These are phyloP conservation scores for Teratosphaeria pseudoeucalypti DNA, from an alignment of 2,329 filamentous ascomycete species.

Conservation along the genomic window DNA sequence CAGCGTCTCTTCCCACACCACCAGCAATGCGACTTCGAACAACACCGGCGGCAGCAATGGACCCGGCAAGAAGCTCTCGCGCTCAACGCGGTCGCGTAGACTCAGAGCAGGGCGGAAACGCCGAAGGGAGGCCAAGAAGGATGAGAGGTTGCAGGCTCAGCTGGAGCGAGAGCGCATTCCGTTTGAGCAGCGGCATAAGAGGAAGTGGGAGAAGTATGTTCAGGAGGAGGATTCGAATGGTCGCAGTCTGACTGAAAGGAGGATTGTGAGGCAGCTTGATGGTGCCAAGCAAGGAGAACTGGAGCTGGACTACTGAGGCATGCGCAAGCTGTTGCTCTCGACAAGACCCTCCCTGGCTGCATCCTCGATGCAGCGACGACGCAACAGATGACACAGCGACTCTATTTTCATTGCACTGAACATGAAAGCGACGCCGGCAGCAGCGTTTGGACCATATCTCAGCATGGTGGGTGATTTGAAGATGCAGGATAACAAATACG, in stretches of 20 bases:
- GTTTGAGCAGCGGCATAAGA: slow-evolving; percentile 23
- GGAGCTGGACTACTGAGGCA: slow-evolving; percentile 40
- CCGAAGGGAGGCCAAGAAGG: background rate
- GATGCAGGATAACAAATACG: background rate
- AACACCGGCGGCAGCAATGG: background rate
- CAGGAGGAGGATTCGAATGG: slow-evolving; percentile 27
- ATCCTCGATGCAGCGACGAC: too few relatives aligned
- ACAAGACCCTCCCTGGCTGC: too few relatives aligned
- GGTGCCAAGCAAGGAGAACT: slow-evolving; percentile 28
- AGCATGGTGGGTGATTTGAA: too few relatives aligned
- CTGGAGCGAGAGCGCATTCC: slow-evolving; percentile 9
- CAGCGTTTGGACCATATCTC: too few relatives aligned
- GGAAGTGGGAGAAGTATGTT: slow-evolving; percentile 27
- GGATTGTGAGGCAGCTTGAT: slow-evolving; percentile 36
- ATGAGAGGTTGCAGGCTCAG: slow-evolving; percentile 9
- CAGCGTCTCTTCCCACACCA: background rate
- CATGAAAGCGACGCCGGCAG: too few relatives aligned
- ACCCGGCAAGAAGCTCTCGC: background rate
- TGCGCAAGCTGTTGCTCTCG: background rate
- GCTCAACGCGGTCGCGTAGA: background rate
- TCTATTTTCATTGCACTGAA: background rate
- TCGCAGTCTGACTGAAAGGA: slow-evolving; percentile 33
- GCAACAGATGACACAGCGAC: too few relatives aligned
- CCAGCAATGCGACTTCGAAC: background rate
- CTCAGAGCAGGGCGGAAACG: background rate